phyloP scores from a whole-genome alignment of 1,139 yeast genomes.

The Nadsonia starkeyi-henricii region DNA sequence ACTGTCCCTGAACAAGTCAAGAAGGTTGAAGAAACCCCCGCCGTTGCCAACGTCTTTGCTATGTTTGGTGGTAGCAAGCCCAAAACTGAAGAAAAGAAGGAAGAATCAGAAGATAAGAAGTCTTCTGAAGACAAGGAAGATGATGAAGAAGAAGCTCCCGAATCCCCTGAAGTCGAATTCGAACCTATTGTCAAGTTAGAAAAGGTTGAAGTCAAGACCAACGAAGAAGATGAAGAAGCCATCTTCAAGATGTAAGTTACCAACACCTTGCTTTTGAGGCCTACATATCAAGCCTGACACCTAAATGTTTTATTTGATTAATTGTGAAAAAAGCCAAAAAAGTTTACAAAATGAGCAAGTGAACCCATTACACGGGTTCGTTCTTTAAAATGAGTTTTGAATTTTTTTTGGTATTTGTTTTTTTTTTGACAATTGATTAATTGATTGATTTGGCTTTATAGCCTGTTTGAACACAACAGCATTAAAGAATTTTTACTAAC shows the following conservation, averaged over 20 bases:
- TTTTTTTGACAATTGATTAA: background rate
- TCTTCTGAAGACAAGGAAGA: slow-evolving; percentile 25
- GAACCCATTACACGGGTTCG: too few relatives aligned
- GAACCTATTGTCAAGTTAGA: slow-evolving; percentile 93
- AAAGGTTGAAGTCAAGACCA: slow-evolving; percentile 91
- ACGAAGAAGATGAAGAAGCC: slow-evolving; percentile 91
- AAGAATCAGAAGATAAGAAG: slow-evolving; percentile 12
- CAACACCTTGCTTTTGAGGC: background rate
- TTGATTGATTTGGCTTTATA: background rate
- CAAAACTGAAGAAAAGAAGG: slow-evolving; percentile 35
- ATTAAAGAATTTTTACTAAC: too few relatives aligned
- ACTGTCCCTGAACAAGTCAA: slow-evolving; percentile 1
- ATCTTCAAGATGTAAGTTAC: slow-evolving; percentile 48
- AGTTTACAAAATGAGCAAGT: too few relatives aligned
- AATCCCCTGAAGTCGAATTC: slow-evolving; percentile 88
- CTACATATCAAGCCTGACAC: too few relatives aligned
- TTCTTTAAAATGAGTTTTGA: too few relatives aligned
- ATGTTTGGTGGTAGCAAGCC: slow-evolving; percentile 83
- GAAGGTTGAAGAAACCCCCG: slow-evolving; percentile 27
- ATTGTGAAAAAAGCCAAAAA: too few relatives aligned
- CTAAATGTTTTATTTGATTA: too few relatives aligned
- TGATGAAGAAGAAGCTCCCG: slow-evolving; percentile 55
- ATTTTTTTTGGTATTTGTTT: background rate
- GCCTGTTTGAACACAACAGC: too few relatives aligned
- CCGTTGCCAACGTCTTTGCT: slow-evolving; percentile 69